Percentiles rank a stretch among this genome's conserved stretches.
phyloP scores from a whole-genome alignment of 495 filamentous ascomycete genomes.

The Penicillium herquei region DNA sequence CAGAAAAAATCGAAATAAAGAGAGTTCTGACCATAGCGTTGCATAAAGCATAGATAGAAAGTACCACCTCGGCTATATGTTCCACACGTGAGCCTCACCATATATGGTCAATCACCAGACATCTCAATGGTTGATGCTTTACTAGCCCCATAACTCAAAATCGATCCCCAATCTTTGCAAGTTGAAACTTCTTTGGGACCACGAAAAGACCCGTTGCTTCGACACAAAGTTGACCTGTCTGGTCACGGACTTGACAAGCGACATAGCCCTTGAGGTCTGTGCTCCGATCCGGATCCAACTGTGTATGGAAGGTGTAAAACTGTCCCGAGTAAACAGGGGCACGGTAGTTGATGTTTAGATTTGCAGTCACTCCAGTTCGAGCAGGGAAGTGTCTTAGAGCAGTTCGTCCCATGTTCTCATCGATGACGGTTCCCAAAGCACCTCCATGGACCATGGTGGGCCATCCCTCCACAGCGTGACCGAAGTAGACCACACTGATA shows the following conservation, averaged over 20 bases:
- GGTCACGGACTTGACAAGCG: constrained; percentile 51
- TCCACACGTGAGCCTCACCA: background rate
- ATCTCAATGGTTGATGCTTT: too few relatives aligned
- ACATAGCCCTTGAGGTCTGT: constrained; percentile 64
- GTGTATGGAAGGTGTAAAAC: constrained; percentile 64
- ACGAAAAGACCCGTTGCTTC: constrained; percentile 64
- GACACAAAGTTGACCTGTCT: constrained; percentile 52
- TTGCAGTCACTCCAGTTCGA: constrained; percentile 59
- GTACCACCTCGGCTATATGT: too few relatives aligned
- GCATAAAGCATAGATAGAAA: too few relatives aligned
- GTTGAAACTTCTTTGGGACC: constrained; percentile 52
- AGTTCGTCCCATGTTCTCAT: constrained; percentile 55
- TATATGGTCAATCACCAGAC: background rate
- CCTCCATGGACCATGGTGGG: constrained; percentile 79
- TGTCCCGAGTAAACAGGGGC: constrained; percentile 53
- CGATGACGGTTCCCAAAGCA: constrained; percentile 65
- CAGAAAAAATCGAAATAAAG: too few relatives aligned
- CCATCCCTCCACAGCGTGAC: constrained; percentile 64
- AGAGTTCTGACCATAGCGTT: too few relatives aligned
- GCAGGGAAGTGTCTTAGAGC: constrained; percentile 40
- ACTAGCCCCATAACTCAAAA: constrained; percentile 30
- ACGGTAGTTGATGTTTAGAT: constrained; percentile 63
- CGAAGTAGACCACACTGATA: constrained; percentile 62
- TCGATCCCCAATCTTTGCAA: constrained; percentile 40
- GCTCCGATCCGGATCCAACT: constrained; percentile 45